Conservation (phyloP, 2,329 filamentous ascomycete genomes). For the Diatrype stigma region DNA sequence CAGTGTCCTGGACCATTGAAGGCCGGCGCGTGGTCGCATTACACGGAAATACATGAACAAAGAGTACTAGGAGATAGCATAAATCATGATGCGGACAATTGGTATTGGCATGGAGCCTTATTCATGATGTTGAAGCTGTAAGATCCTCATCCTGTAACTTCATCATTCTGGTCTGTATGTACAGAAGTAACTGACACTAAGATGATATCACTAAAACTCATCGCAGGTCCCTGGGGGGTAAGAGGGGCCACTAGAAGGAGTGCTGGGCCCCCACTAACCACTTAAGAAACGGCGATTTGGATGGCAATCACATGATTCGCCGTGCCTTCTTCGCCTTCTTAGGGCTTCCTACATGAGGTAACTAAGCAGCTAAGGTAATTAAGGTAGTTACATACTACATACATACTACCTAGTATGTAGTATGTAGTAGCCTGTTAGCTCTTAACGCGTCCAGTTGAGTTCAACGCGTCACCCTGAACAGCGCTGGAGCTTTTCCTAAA, state of each 20-base stretch:
- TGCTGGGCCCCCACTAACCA: background rate
- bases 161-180: background rate
- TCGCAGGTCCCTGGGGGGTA: background rate
- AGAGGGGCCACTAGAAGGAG: background rate
- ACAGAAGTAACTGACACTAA: background rate
- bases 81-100: conserved; percentile 5
- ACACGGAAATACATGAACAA: conserved; percentile 21
- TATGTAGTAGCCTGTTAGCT: no score
- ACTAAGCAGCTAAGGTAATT: no score
- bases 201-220: background rate
- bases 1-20: conserved; percentile 15
- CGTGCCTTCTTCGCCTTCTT: background rate
- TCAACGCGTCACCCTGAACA: no score
- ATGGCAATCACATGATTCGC: background rate
- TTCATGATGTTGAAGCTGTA: background rate
- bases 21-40: conserved; percentile 16
- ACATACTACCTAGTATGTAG: no score
- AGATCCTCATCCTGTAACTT: background rate
- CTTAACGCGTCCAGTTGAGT: background rate
- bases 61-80: conserved; percentile 3
- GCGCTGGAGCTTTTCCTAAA: no score
- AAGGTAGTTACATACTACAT: no score
- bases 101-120: background rate
- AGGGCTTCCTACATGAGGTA: no score
- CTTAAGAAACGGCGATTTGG: background rate